Evolutionary conservation across 148 eudicot genomes (phyloP).

Genomic region (Dysphania ambrosioides): DNA sequence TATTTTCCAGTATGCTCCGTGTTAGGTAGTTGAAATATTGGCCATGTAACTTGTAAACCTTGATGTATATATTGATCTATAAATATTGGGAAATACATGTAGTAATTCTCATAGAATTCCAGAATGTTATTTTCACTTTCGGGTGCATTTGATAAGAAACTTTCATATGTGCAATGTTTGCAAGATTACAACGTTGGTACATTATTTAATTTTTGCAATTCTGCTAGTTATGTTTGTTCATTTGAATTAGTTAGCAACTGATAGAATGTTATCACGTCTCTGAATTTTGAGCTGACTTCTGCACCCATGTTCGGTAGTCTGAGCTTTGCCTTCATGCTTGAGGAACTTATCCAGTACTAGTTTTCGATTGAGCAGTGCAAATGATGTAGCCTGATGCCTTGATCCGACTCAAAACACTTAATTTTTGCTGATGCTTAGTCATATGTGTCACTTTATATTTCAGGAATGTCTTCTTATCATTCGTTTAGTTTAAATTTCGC

Average conservation of each 20-base stretch:
- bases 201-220: too few species aligned
- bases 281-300: neutral
- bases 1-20: neutral
- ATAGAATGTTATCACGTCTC: neutral
- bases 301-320: neutral
- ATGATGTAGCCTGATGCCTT: neutral
- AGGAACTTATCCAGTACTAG: neutral
- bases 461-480: neutral
- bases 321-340: neutral
- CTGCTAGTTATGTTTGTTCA: neutral
- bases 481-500: neutral
- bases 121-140: too few species aligned
- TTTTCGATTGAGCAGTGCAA: neutral
- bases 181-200: neutral
- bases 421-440: neutral
- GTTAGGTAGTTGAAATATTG: neutral
- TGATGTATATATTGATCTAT: constrained; percentile 7
- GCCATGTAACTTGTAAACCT: neutral
- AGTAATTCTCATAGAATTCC: too few species aligned
- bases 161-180: neutral
- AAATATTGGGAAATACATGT: neutral
- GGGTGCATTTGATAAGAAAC: neutral
- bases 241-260: neutral
- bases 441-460: too few species aligned
- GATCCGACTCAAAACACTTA: neutral